Conservation (phyloP, 176 grass and related monocot genomes). For the Microstegium vimineum region DNA sequence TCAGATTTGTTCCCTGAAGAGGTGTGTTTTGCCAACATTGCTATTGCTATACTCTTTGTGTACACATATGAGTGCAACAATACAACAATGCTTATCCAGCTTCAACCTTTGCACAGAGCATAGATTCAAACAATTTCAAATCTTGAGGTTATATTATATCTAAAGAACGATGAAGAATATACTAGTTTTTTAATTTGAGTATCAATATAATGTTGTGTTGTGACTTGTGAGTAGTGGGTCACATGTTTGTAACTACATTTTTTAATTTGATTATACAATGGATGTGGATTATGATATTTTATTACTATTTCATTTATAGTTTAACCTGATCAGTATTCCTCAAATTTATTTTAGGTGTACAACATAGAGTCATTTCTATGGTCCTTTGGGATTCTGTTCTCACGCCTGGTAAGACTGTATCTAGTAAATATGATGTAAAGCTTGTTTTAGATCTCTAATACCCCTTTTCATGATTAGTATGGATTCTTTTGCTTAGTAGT, state of each 20-base stretch:
- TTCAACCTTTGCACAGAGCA: not conserved
- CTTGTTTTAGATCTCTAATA: constrained; percentile 8
- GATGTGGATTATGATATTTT: not conserved
- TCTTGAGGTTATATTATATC: not conserved
- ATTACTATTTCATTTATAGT: constrained; percentile 8
- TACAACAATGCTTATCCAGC: not conserved
- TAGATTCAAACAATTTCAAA: not conserved
- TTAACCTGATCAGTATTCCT: not conserved
- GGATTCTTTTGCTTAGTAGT: not conserved
- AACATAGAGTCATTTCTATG: constrained; percentile 88
- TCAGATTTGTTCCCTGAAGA: constrained; percentile 85
- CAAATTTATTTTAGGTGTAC: constrained; percentile 60
- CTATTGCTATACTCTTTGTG: constrained; percentile 8
- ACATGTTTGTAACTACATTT: constrained; percentile 11
- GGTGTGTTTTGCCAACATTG: constrained; percentile 41
- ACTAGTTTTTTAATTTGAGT: not conserved
- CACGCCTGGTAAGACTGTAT: constrained; percentile 70
- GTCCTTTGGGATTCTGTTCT: constrained; percentile 99
- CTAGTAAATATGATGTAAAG: constrained; percentile 15
- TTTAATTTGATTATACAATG: not conserved
- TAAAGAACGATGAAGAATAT: not conserved
- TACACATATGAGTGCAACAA: not conserved
- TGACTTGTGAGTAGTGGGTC: not conserved
- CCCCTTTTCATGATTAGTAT: not conserved
- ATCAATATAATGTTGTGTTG: not conserved